A percentile compares a stretch with the other conserved stretches of the same genome.
phyloP scores from a whole-genome alignment of 305 asterid genomes.

The Fraxinus angustifolia region DNA sequence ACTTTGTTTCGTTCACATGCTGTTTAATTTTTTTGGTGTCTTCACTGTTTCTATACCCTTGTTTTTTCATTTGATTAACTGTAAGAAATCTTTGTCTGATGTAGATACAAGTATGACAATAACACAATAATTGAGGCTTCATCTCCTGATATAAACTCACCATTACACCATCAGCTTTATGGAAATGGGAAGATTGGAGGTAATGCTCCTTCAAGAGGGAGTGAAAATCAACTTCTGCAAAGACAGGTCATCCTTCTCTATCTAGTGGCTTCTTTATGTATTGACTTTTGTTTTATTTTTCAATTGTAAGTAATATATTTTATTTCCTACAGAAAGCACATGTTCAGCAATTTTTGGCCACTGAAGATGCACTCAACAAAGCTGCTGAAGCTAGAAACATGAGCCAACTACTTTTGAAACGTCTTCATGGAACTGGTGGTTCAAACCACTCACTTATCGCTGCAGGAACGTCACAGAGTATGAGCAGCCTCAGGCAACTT shows the following conservation, averaged over 20 bases:
- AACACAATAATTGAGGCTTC: conserved; percentile 76
- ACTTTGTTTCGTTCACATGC: neutral
- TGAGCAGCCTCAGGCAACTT: conserved; percentile 98
- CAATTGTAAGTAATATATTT: neutral
- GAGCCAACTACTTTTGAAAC: conserved; percentile 68
- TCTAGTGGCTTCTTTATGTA: neutral
- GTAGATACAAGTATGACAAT: conserved; percentile 90
- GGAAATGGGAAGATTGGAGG: conserved; percentile 76
- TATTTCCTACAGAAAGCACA: conserved; percentile 42
- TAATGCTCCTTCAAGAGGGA: conserved; percentile 72
- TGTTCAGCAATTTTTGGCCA: conserved; percentile 57
- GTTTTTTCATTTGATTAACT: neutral
- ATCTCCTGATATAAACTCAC: conserved; percentile 77
- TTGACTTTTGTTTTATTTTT: neutral
- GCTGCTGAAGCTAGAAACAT: conserved; percentile 58
- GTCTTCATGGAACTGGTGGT: conserved; percentile 77
- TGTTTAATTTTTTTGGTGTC: neutral
- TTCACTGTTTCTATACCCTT: neutral
- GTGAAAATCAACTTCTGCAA: conserved; percentile 85
- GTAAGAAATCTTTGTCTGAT: neutral
- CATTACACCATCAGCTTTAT: conserved; percentile 78
- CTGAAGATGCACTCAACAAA: conserved; percentile 90
- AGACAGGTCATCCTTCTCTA: conserved; percentile 63
- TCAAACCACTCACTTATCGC: conserved; percentile 61
- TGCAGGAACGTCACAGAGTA: conserved; percentile 72